Base-by-base conservation (phyloP, 176 grass and related monocot species). In the Triticum dicoccoides region DNA sequence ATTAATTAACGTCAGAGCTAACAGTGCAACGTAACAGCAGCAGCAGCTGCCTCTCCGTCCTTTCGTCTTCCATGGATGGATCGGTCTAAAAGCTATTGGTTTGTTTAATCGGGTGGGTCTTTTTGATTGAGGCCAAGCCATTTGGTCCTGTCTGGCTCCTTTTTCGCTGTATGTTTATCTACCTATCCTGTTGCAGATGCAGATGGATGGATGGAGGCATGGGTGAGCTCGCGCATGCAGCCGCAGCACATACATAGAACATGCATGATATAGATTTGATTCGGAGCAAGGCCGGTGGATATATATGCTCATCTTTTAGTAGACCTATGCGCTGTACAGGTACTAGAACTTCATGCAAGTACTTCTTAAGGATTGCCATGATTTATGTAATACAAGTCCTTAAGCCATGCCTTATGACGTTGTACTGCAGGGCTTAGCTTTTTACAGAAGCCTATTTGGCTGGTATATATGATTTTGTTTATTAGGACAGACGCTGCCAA, bases 81-180 rank as follows among this genome's bases (percentile, higher is more conserved):
- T 52, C 73, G 44, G 88, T 75, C 34, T 25, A 70, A 86, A 71
- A 29, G 38, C 29, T 30, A 30, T 30, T 30, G 29, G 13, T 59
- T 89, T 85, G 34, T 86, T 89, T 87, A 87, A 38, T 91, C 58
- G 14, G 14, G 61, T 9, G 14, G 14, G 61, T 9, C 75, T 47
- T 91, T 87, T 87, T 47, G 56, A 59, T 21, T 59, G 56, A 59
- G 56, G 56, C 56, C 38, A 39, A 49, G 38, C 76, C 89, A 88
- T 80, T 69, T 84, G 80, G 51, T 65, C 11, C 37, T 87, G 85
- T 70, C 81, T 85, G 89, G 4, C 23, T 11, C 44, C 80, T 91
- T 91, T 87, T 91, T 80, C 47, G 85, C 81, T 76, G 81, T 76
- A 70, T 65, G 76, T 75, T 69, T 91, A 81, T 91, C 69, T 70